A percentile compares a stretch with the other conserved stretches of the same genome.
phyloP scores from a whole-genome alignment of 352 stramenopile species.

The Phytophthora cactorum region DNA sequence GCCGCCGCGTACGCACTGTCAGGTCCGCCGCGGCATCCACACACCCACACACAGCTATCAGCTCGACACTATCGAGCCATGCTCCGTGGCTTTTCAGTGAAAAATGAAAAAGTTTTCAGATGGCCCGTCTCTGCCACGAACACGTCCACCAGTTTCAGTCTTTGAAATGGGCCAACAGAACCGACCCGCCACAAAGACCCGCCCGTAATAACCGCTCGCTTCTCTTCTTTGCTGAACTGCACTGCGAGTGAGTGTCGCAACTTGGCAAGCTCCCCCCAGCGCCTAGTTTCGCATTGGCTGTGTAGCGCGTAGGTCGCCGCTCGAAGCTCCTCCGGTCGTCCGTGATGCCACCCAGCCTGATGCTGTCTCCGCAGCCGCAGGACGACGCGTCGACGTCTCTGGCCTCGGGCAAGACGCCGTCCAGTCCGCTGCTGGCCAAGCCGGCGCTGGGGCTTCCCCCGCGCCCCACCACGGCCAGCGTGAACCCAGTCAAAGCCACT shows the following conservation, averaged over 20 bases:
- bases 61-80: not conserved
- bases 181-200: constrained; percentile 4
- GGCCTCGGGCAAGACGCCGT: constrained; percentile 17
- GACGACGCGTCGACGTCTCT: constrained; percentile 7
- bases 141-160: constrained; percentile 14
- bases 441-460: constrained; percentile 12
- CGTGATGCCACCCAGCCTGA: constrained; percentile 31
- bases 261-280: not conserved
- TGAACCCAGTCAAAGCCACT: constrained; percentile 18
- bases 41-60: too few species aligned
- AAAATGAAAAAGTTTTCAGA: constrained; percentile 18
- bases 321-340: constrained; percentile 5
- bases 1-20: too few species aligned
- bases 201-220: constrained; percentile 1
- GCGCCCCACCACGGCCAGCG: constrained; percentile 13
- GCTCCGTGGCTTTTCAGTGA: constrained; percentile 6
- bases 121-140: constrained; percentile 22
- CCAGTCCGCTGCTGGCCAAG: constrained; percentile 7
- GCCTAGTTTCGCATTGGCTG: constrained; percentile 28
- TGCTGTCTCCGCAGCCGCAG: constrained; percentile 30
- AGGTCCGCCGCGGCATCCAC: too few species aligned
- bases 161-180: not conserved
- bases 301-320: constrained; percentile 1
- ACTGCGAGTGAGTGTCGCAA: constrained; percentile 23
- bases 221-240: not conserved